Evolutionary conservation across 2,329 filamentous ascomycete genomes (phyloP).

Genomic region (Setomelanomma holmii): DNA sequence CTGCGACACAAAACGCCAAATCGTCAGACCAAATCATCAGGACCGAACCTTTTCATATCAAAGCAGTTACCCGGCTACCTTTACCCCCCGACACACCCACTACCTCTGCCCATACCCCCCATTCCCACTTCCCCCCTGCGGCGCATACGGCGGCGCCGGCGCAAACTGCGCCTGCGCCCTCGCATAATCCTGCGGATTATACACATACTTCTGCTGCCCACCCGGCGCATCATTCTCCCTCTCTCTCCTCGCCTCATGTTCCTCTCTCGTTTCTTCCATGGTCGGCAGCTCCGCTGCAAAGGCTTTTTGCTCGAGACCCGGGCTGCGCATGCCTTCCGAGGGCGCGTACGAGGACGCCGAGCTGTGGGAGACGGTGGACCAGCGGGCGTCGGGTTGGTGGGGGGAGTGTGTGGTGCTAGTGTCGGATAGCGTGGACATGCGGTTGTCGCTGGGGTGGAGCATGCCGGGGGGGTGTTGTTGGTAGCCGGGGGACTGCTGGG

Average conservation of each 20-base stretch:
- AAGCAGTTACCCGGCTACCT: background rate
- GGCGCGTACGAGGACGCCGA: conserved; percentile 44
- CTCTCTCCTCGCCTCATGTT: conserved; percentile 31
- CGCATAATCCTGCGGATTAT: conserved; percentile 46
- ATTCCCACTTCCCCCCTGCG: conserved; percentile 5
- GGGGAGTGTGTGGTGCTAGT: conserved; percentile 33
- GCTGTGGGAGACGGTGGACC: conserved; percentile 41
- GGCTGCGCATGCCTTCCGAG: conserved; percentile 45
- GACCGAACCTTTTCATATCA: background rate
- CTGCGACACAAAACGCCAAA: background rate
- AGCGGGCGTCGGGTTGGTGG: conserved; percentile 36
- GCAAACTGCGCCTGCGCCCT: conserved; percentile 20
- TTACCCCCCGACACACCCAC: background rate
- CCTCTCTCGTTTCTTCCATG: conserved; percentile 45
- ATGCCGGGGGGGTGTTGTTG: conserved; percentile 37
- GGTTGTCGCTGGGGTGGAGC: conserved; percentile 32
- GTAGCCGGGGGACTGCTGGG: conserved; percentile 41
- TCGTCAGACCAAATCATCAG: background rate
- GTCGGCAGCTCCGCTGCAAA: conserved; percentile 46
- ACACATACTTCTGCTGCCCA: conserved; percentile 34
- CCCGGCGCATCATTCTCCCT: conserved; percentile 23
- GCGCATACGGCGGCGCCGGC: conserved; percentile 13
- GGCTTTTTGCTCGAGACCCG: conserved; percentile 40
- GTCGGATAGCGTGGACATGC: conserved; percentile 30
- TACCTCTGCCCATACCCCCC: background rate